Evolutionary conservation across 1,139 yeast genomes (phyloP).

Genomic region (Candida tetrigidarum): DNA sequence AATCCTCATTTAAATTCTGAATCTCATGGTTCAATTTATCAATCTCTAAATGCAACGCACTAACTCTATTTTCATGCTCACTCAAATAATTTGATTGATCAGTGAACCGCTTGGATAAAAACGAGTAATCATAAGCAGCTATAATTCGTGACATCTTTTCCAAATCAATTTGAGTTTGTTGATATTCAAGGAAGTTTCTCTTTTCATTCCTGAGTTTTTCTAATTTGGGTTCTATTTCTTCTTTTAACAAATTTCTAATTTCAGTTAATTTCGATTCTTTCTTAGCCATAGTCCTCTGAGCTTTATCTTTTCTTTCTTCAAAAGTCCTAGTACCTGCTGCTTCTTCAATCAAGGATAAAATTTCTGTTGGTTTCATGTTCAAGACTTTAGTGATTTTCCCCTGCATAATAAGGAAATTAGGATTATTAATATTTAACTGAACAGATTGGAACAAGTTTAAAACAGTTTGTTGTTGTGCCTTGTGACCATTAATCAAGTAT

Average conservation of each 20-base stretch:
- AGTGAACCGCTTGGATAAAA: constrained; percentile 44
- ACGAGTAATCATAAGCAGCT: constrained; percentile 74
- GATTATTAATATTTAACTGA: constrained; percentile 94
- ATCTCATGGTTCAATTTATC: constrained; percentile 60
- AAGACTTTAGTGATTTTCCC: constrained; percentile 97
- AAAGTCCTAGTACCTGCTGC: constrained; percentile 98
- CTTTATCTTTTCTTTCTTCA: constrained; percentile 91
- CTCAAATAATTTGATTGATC: constrained; percentile 43
- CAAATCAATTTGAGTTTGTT: constrained; percentile 79
- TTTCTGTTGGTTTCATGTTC: constrained; percentile 94
- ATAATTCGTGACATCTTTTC: constrained; percentile 77
- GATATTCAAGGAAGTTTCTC: constrained; percentile 81
- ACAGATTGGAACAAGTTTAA: constrained; percentile 91
- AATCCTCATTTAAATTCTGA: constrained; percentile 60
- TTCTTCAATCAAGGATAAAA: constrained; percentile 90
- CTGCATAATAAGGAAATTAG: constrained; percentile 97
- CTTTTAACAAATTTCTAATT: constrained; percentile 70
- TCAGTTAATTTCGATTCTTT: constrained; percentile 85
- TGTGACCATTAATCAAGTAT: constrained; percentile 92
- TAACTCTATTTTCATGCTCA: constrained; percentile 39
- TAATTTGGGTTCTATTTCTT: constrained; percentile 93
- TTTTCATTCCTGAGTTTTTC: constrained; percentile 83
- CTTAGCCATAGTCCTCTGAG: constrained; percentile 88
- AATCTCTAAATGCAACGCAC: constrained; percentile 38
- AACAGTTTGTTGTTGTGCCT: constrained; percentile 95